Conservation (phyloP, 2,329 filamentous ascomycete species). For the Colletotrichum horii region DNA sequence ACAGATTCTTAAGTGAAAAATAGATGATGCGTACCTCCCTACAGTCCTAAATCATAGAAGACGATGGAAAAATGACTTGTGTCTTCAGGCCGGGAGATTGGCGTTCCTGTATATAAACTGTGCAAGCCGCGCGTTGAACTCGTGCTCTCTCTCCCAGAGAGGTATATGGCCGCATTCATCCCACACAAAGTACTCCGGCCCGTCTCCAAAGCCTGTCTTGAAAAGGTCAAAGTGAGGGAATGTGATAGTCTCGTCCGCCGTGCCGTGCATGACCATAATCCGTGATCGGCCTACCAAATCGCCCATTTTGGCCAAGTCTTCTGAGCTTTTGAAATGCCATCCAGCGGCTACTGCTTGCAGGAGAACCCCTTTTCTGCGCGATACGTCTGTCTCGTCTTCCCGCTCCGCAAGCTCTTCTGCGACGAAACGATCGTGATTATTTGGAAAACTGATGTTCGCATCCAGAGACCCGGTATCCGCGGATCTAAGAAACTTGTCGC, state of each 20-base stretch:
- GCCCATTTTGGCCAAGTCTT: not conserved
- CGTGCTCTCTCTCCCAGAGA: not conserved
- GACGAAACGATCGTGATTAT: conserved; percentile 5
- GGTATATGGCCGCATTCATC: not conserved
- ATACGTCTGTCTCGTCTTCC: not conserved
- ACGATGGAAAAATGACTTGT: not conserved
- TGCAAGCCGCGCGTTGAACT: not conserved
- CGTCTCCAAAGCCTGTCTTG: not conserved
- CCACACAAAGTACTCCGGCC: conserved; percentile 1
- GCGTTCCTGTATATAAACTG: not conserved
- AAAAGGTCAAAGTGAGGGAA: not conserved
- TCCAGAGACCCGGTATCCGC: not conserved
- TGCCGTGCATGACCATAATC: conserved; percentile 8
- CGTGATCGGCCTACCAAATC: not conserved
- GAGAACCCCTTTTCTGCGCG: not conserved
- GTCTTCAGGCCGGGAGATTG: not conserved
- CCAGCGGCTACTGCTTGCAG: conserved; percentile 3
- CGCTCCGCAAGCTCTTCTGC: conserved; percentile 3
- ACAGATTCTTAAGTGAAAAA: not conserved
- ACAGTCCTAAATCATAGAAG: not conserved
- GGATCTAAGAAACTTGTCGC: not conserved
- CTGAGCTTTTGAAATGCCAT: conserved; percentile 3
- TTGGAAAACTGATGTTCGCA: not conserved
- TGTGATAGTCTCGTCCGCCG: not conserved
- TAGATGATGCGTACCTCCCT: not conserved